These are phyloP conservation scores for Leccinum obscurum DNA, from an alignment of 768 basidiomycete genomes.

Conservation along the genomic window DNA sequence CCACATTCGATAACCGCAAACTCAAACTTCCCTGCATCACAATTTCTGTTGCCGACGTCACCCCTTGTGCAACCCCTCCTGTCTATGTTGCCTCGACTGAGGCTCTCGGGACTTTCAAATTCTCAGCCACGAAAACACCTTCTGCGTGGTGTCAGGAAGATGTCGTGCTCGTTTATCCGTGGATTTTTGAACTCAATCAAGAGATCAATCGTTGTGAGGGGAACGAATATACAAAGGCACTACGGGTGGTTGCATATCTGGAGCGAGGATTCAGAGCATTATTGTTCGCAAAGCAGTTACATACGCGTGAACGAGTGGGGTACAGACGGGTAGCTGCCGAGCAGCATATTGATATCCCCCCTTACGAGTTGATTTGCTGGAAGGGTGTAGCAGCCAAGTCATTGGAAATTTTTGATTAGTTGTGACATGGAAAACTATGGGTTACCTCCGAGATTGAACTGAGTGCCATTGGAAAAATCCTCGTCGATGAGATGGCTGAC, in stretches of 20 bases:
- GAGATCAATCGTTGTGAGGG: background rate
- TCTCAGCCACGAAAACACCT: background rate
- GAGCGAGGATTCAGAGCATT: constrained; percentile 11
- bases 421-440: too few species aligned
- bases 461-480: too few species aligned
- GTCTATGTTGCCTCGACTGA: background rate
- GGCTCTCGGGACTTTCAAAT: constrained; percentile 2
- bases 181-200: constrained; percentile 9
- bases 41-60: background rate
- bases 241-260: background rate
- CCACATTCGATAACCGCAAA: constrained; percentile 5
- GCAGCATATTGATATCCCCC: background rate
- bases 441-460: too few species aligned
- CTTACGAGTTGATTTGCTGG: background rate
- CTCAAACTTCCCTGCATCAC: constrained; percentile 17
- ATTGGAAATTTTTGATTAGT: constrained; percentile 1
- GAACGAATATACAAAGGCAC: background rate
- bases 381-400: background rate
- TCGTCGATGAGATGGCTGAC: too few species aligned
- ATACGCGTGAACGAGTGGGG: background rate
- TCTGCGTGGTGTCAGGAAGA: background rate
- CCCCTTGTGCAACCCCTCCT: background rate
- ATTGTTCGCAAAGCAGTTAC: constrained; percentile 7
- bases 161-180: constrained; percentile 12
- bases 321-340: constrained; percentile 24